Conservation (phyloP, 139 green algal genomes). For the Dunaliella sp. region DNA sequence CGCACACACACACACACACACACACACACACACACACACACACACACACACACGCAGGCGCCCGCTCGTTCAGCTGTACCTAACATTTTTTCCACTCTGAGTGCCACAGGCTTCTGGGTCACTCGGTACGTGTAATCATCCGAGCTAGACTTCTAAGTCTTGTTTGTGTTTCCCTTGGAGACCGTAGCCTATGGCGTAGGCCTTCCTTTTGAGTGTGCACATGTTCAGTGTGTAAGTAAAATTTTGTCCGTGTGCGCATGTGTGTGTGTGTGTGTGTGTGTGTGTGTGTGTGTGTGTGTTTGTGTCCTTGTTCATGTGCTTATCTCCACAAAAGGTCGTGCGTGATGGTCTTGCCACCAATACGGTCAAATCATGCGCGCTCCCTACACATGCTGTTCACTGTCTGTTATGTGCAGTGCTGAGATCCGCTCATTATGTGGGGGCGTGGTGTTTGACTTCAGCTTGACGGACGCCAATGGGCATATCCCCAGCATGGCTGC, state of each 20-base stretch:
- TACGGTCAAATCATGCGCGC: too few relatives aligned
- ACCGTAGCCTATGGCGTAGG: neutral
- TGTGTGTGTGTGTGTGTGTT: neutral
- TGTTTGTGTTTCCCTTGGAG: too few relatives aligned
- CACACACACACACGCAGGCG: conserved; percentile 26
- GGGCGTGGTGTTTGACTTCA: conserved; percentile 32
- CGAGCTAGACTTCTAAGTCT: too few relatives aligned
- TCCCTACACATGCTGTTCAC: too few relatives aligned
- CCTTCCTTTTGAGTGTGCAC: neutral
- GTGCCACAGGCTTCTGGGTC: conserved; percentile 28
- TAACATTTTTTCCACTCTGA: conserved; percentile 27
- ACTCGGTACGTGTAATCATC: conserved; percentile 23
- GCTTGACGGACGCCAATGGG: conserved; percentile 27
- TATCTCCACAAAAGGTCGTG: too few relatives aligned
- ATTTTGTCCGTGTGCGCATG: neutral
- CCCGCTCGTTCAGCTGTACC: neutral
- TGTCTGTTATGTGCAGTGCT: conserved; percentile 25
- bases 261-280: neutral
- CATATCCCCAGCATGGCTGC: conserved; percentile 11
- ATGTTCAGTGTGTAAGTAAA: neutral
- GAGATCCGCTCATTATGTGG: conserved; percentile 29
- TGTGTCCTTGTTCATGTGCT: neutral
- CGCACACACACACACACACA: too few relatives aligned
- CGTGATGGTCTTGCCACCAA: too few relatives aligned
- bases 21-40: too few relatives aligned